A percentile compares a stretch with the other conserved stretches of the same genome.
Conservation (phyloP, 306 rosid species). For the Albizia julibrissin region DNA sequence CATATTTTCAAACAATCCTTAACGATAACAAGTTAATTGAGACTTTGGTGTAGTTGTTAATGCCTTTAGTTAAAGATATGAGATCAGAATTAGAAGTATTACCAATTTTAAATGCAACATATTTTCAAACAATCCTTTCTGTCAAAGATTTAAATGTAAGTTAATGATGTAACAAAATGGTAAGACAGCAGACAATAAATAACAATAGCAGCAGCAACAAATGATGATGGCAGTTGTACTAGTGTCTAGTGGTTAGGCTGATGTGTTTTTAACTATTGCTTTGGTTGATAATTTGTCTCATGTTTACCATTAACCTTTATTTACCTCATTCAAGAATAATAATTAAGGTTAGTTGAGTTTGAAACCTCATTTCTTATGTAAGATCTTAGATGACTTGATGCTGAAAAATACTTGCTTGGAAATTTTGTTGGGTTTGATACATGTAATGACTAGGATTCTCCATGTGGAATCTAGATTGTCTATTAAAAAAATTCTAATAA, state of each 20-base stretch:
- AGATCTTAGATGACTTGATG: not conserved
- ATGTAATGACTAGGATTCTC: slow-evolving; percentile 14
- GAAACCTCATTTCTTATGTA: not conserved
- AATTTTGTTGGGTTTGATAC: not conserved
- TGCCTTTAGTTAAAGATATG: not conserved
- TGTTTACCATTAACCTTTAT: not conserved
- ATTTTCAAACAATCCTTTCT: not conserved
- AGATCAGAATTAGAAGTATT: not conserved
- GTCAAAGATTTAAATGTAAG: not conserved
- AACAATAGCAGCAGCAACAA: not conserved
- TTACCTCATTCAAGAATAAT: slow-evolving; percentile 1
- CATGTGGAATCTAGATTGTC: slow-evolving; percentile 8
- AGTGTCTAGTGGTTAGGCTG: not conserved
- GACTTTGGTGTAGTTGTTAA: not conserved
- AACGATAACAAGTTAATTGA: not conserved
- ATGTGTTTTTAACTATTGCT: not conserved
- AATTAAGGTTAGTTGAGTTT: slow-evolving; percentile 12
- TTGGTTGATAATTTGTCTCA: not conserved
- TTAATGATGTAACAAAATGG: not conserved
- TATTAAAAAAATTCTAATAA: slow-evolving; percentile 9
- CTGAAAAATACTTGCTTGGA: slow-evolving; percentile 1
- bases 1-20: not conserved
- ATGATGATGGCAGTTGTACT: not conserved
- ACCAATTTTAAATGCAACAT: not conserved
- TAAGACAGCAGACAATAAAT: not conserved